These are phyloP conservation scores for Laburnicola sp. DNA, from an alignment of 2,329 filamentous ascomycete genomes.

Conservation along the genomic window DNA sequence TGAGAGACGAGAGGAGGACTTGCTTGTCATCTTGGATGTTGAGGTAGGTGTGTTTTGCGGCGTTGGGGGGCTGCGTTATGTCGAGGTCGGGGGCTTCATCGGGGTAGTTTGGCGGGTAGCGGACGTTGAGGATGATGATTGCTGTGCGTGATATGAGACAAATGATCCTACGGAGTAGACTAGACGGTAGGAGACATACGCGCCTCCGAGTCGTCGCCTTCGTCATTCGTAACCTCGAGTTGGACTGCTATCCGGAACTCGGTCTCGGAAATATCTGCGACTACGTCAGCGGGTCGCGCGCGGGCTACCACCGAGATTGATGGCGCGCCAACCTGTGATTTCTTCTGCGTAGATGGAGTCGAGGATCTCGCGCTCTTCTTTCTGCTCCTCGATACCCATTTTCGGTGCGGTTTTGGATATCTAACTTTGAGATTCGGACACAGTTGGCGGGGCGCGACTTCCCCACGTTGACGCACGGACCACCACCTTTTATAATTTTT, in stretches of 20 bases:
- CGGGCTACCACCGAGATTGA: not conserved
- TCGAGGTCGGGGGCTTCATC: constrained; percentile 84
- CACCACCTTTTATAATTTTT: constrained; percentile 27
- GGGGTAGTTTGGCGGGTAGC: constrained; percentile 88
- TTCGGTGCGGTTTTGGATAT: no score
- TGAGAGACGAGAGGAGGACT: constrained; percentile 69
- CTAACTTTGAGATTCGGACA: no score
- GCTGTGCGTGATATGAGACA: constrained; percentile 47
- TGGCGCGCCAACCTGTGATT: constrained; percentile 73
- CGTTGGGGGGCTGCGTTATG: constrained; percentile 72
- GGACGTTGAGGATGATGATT: constrained; percentile 77
- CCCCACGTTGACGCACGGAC: constrained; percentile 32
- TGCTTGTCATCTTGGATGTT: constrained; percentile 80
- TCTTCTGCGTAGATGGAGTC: constrained; percentile 98
- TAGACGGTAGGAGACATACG: constrained; percentile 48
- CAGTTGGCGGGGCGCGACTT: constrained; percentile 14
- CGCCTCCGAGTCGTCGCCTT: constrained; percentile 62
- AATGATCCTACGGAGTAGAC: not conserved
- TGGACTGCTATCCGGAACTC: constrained; percentile 84
- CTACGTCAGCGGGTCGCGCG: constrained; percentile 19
- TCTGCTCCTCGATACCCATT: constrained; percentile 76
- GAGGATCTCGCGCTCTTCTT: constrained; percentile 95
- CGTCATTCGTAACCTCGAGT: constrained; percentile 74
- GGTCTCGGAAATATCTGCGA: constrained; percentile 80
- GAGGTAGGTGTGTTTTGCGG: constrained; percentile 70